Evolutionary conservation across 148 eudicot species (phyloP), one percentile per base, ranked within the genome.

Genomic region (Polygonum maritimum): DNA sequence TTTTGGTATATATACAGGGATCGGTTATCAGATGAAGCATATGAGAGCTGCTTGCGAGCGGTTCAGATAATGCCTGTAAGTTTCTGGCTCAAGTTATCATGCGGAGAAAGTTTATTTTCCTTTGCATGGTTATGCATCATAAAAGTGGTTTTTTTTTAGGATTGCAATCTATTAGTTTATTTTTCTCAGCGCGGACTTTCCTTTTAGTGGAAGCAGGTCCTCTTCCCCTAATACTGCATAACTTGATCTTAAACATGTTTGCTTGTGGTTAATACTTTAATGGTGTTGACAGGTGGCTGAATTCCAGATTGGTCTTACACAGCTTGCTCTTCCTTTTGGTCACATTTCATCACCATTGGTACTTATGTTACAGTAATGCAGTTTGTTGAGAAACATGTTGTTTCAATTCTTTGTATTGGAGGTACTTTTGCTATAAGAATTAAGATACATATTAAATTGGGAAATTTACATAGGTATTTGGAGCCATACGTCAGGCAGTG

Each of bases 41-140:
- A 85, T 78, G 99, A 95, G 80, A 92, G 97, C 79, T 95, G 99
- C 86, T 85, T 95, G 81, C 90, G 94, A 39, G 96, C 97, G 73
- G 92, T 86, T 35, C 97, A 95, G 85, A 90, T 89, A 81, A 75
- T 82, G 75, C 97, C 97, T 65, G 99, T 95, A 89, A 80, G 89
- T 75, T 72, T 72, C 76, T 72, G 57, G n/a, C 48, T 76, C 75
- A 11, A 69, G 77, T 36, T 49, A 69, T 47, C 49, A 71, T 71
- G 16, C 45, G 74, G 31, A 41, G 31, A 41, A 18, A 22, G 15
- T n/a, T 71, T 41, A 35, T 47, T 19, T 15, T 18, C 40, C 14
- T 41, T 65, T 33, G 70, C 70, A 65, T 65, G 19, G 70, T 35
- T 35, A n/a, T 65, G 8, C 39, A 65, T 65, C n/a, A 65, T 33